Percentiles rank a stretch among this genome's conserved stretches.
phyloP scores from a whole-genome alignment of 2,329 filamentous ascomycete species.

The Paramyrothecium sp. region DNA sequence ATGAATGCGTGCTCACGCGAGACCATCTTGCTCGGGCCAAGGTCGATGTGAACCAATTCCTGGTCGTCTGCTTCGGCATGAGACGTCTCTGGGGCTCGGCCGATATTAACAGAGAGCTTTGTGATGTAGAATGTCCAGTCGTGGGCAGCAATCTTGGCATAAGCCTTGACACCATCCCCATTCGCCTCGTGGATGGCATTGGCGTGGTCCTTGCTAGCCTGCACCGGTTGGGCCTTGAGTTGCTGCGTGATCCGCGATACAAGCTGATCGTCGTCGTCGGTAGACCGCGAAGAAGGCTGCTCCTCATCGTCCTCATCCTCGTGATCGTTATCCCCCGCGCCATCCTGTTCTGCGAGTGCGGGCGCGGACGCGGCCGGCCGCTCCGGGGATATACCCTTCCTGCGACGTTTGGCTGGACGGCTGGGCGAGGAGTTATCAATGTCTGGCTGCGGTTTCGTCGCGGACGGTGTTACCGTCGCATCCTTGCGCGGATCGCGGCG shows the following conservation, averaged over 20 bases:
- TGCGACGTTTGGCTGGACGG: constrained; percentile 63
- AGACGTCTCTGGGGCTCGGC: constrained; percentile 59
- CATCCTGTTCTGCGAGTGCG: not conserved
- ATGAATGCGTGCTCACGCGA: constrained; percentile 77
- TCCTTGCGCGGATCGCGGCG: constrained; percentile 38
- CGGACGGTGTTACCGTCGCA: constrained; percentile 27
- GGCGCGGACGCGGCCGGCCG: not conserved
- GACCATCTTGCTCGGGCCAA: constrained; percentile 80
- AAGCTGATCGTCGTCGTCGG: constrained; percentile 54
- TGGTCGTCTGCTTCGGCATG: constrained; percentile 42
- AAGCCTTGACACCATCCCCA: constrained; percentile 66
- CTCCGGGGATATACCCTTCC: constrained; percentile 40
- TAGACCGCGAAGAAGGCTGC: constrained; percentile 27
- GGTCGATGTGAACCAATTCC: constrained; percentile 75
- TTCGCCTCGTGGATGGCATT: constrained; percentile 64
- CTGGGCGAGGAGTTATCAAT: constrained; percentile 56
- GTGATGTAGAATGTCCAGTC: constrained; percentile 86
- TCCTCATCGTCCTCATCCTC: constrained; percentile 33
- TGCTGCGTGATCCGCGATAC: constrained; percentile 55
- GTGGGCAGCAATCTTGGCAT: constrained; percentile 77
- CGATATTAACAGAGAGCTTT: constrained; percentile 72
- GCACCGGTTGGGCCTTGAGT: constrained; percentile 47
- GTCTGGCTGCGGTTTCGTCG: constrained; percentile 21
- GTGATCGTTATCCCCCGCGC: not conserved
- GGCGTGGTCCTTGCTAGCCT: constrained; percentile 61